Conservation (phyloP, 805 yeast species). For the Ascoidea asiatica region DNA sequence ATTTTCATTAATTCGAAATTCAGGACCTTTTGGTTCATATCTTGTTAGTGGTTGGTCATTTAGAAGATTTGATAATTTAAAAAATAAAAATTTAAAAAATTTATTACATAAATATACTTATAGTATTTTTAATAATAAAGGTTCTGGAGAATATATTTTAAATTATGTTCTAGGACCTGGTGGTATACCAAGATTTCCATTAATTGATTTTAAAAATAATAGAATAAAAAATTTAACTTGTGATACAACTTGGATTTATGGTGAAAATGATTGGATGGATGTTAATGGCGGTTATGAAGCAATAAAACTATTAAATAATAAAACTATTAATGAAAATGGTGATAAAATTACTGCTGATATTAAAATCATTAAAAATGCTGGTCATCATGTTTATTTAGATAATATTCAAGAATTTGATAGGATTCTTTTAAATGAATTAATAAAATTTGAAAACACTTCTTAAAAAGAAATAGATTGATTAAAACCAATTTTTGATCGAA, state of each 20-base stretch:
- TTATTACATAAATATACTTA: conserved; percentile 70
- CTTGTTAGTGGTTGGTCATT: conserved; percentile 84
- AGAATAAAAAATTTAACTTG: conserved; percentile 36
- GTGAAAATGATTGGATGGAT: conserved; percentile 65
- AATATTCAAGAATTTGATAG: conserved; percentile 41
- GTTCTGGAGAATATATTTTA: conserved; percentile 89
- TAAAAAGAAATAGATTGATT: no score
- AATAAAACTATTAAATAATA: conserved; percentile 14
- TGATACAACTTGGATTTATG: conserved; percentile 74
- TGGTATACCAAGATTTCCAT: conserved; percentile 73
- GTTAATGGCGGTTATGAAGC: conserved; percentile 24
- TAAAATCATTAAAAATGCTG: conserved; percentile 37
- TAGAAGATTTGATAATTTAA: conserved; percentile 58
- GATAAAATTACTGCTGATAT: conserved; percentile 19
- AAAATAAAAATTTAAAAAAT: conserved; percentile 25
- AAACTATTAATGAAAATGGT: conserved; percentile 2
- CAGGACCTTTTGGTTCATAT: conserved; percentile 76
- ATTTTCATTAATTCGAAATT: conserved; percentile 58
- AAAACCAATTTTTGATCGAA: no score
- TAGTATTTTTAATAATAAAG: conserved; percentile 70
- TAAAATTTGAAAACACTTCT: not conserved
- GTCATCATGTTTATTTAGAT: conserved; percentile 74
- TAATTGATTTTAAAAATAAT: conserved; percentile 29
- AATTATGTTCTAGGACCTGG: conserved; percentile 82
- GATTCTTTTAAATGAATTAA: conserved; percentile 39